Conservation (phyloP, 139 green algal genomes). For the Micromonas commoda region DNA sequence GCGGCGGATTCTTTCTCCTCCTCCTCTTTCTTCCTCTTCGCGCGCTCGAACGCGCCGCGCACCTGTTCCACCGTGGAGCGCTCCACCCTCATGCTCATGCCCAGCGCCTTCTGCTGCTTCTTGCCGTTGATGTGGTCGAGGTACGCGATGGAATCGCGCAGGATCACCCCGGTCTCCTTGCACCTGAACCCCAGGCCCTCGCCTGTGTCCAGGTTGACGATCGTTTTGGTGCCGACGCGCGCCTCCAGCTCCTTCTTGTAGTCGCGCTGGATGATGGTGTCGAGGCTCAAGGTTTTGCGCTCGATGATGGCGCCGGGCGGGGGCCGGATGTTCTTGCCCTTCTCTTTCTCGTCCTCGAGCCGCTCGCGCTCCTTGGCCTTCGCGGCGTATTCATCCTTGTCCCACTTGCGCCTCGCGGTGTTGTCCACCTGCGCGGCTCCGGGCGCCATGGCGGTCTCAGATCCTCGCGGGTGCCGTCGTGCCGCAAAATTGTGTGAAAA, state of each 20-base stretch:
- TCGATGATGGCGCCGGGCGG: background rate
- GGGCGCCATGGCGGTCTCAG: background rate
- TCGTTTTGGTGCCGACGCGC: constrained; percentile 1
- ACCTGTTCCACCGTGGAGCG: constrained; percentile 76
- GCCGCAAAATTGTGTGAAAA: no score
- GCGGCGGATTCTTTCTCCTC: constrained; percentile 29
- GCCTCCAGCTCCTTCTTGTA: constrained; percentile 3
- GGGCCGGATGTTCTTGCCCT: background rate
- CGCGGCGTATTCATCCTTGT: constrained; percentile 19
- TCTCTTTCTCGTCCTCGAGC: background rate
- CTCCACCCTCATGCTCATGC: constrained; percentile 93
- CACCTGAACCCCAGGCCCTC: constrained; percentile 10
- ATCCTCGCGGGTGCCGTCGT: no score
- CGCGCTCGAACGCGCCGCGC: constrained; percentile 6
- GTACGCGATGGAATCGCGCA: constrained; percentile 86
- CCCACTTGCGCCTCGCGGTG: constrained; percentile 20
- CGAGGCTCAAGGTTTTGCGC: background rate
- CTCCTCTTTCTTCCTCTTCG: constrained; percentile 45
- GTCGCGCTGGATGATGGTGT: constrained; percentile 14
- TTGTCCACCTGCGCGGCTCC: constrained; percentile 8
- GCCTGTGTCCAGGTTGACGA: constrained; percentile 15
- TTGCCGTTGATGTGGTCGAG: constrained; percentile 99
- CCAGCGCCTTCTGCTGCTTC: constrained; percentile 81
- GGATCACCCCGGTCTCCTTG: constrained; percentile 14
- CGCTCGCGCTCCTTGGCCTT: constrained; percentile 13